Percentiles rank a stretch among this genome's conserved stretches.
phyloP scores from a whole-genome alignment of 2,329 filamentous ascomycete species.

The Purpureocillium takamizusanense region DNA sequence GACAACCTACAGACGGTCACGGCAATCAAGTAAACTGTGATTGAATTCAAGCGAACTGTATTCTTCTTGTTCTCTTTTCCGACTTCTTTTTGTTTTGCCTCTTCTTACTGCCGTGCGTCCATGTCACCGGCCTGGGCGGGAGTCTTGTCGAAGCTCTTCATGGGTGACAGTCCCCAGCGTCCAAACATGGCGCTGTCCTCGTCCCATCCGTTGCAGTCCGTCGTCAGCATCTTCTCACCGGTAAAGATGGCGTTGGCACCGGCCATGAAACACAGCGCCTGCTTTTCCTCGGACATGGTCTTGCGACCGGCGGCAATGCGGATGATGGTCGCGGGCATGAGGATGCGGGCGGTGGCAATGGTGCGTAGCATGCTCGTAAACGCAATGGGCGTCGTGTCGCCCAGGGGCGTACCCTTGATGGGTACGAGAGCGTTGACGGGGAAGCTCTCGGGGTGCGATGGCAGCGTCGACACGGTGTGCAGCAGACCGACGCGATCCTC shows the following conservation, averaged over 20 bases:
- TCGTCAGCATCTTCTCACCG: conserved; percentile 92
- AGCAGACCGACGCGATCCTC: conserved; percentile 76
- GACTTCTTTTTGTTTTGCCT: not conserved
- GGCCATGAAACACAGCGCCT: conserved; percentile 81
- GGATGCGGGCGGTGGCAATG: conserved; percentile 71
- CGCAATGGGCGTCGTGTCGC: conserved; percentile 60
- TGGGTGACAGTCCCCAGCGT: conserved; percentile 72
- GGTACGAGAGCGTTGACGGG: conserved; percentile 87
- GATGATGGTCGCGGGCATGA: conserved; percentile 81
- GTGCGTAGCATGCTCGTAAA: conserved; percentile 76
- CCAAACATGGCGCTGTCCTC: conserved; percentile 80
- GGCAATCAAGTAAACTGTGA: conserved; percentile 3
- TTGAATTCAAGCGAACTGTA: not conserved
- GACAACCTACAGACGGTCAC: not conserved
- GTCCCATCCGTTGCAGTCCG: conserved; percentile 84
- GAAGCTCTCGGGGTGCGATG: conserved; percentile 79
- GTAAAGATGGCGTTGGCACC: conserved; percentile 94
- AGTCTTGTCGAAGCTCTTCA: conserved; percentile 45
- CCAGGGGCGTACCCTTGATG: conserved; percentile 81
- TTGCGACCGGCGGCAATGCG: conserved; percentile 78
- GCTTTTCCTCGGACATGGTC: conserved; percentile 79
- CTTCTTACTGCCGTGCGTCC: conserved; percentile 1
- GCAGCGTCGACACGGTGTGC: conserved; percentile 72
- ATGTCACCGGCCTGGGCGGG: conserved; percentile 12
- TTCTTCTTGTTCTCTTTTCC: not conserved